Percentiles rank a stretch among this genome's conserved stretches.
phyloP scores from a whole-genome alignment of 495 filamentous ascomycete genomes.

The Penicillium cosmopolitanum region DNA sequence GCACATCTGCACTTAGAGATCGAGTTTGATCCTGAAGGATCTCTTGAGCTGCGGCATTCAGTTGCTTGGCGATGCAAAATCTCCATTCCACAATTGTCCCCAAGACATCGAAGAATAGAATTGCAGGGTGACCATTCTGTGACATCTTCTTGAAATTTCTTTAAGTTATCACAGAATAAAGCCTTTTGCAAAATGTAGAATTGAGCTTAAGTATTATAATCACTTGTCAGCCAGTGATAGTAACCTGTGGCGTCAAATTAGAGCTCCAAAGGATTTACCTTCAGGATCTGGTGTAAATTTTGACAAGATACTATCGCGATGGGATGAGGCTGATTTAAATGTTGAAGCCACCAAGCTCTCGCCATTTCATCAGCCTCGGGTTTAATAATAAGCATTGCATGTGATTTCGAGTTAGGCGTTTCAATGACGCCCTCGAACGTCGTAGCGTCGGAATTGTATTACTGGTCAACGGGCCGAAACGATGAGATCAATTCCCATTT shows the following conservation, averaged over 20 bases:
- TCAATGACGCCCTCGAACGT: not conserved
- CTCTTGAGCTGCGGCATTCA: conserved; percentile 18
- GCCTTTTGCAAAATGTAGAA: too few relatives aligned
- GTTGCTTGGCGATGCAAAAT: conserved; percentile 23
- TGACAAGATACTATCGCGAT: not conserved
- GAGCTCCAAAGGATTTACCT: too few relatives aligned
- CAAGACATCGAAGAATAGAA: conserved; percentile 26
- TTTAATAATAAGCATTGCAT: not conserved
- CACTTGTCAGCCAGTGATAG: too few relatives aligned
- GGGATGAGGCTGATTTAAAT: not conserved
- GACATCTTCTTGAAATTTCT: conserved; percentile 12
- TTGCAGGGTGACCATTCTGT: conserved; percentile 4
- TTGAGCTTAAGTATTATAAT: too few relatives aligned
- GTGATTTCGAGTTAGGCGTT: not conserved
- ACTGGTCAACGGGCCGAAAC: too few relatives aligned
- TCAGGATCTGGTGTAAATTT: too few relatives aligned
- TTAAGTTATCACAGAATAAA: not conserved
- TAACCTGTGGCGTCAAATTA: too few relatives aligned
- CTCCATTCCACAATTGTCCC: conserved; percentile 30
- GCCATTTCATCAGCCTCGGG: not conserved
- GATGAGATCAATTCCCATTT: too few relatives aligned
- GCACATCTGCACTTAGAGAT: conserved; percentile 11
- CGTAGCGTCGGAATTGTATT: too few relatives aligned
- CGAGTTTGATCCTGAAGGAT: conserved; percentile 15
- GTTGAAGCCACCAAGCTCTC: not conserved